These are phyloP conservation scores for Gamarada debralockiae DNA, from an alignment of 495 filamentous ascomycete genomes.

Conservation along the genomic window DNA sequence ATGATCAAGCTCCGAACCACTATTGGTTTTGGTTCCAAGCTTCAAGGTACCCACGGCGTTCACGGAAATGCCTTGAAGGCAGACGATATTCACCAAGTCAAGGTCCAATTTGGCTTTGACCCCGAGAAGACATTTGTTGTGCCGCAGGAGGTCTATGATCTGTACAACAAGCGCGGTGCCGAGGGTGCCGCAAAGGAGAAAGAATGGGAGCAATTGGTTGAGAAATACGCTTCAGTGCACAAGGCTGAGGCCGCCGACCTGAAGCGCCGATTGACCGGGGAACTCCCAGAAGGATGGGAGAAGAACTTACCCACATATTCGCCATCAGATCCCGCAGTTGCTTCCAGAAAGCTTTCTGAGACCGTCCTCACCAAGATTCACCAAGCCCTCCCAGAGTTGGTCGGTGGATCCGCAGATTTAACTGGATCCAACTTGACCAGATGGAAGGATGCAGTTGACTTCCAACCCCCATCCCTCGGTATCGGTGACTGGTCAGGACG, in stretches of 20 bases:
- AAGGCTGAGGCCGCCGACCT: constrained; percentile 77
- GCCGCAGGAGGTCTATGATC: constrained; percentile 89
- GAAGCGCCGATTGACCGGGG: constrained; percentile 70
- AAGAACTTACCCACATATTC: constrained; percentile 91
- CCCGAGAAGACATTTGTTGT: constrained; percentile 91
- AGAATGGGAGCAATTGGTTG: constrained; percentile 92
- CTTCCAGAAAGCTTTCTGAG: constrained; percentile 95
- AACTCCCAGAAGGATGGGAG: constrained; percentile 96
- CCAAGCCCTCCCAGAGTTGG: constrained; percentile 77
- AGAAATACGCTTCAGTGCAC: constrained; percentile 77
- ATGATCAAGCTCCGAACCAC: constrained; percentile 97
- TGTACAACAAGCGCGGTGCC: constrained; percentile 75
- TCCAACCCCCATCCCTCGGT: constrained; percentile 82
- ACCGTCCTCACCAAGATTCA: constrained; percentile 87
- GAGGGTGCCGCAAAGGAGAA: constrained; percentile 86
- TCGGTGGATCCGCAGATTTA: constrained; percentile 96
- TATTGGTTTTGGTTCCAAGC: constrained; percentile 94
- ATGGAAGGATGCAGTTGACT: constrained; percentile 96
- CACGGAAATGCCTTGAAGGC: constrained; percentile 94
- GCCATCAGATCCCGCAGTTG: constrained; percentile 76
- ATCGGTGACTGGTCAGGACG: constrained; percentile 88
- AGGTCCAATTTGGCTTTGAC: constrained; percentile 93
- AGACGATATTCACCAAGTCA: constrained; percentile 88
- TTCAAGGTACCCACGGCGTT: constrained; percentile 89
- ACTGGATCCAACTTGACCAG: constrained; percentile 98